phyloP scores from a whole-genome alignment of 1,284 basidiomycete species.

The Mycosarcoma mackinlayi region DNA sequence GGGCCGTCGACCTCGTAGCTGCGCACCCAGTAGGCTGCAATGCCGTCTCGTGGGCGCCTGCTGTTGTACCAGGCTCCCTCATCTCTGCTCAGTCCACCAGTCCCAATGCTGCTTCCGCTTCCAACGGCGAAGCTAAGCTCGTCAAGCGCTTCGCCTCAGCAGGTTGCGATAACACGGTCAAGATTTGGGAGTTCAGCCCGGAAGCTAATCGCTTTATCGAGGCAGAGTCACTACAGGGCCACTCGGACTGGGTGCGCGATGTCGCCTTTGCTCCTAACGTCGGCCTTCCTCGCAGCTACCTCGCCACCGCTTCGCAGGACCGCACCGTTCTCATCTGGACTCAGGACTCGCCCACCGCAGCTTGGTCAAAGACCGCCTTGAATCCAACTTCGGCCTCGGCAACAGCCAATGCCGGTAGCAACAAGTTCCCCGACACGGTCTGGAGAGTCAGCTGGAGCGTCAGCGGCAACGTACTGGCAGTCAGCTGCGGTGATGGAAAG shows the following conservation, averaged over 20 bases:
- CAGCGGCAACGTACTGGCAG: conserved; percentile 93
- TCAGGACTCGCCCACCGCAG: conserved; percentile 79
- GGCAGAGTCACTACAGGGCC: conserved; percentile 69
- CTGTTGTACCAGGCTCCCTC: conserved; percentile 82
- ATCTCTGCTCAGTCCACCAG: conserved; percentile 48
- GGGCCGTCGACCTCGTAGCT: conserved; percentile 93
- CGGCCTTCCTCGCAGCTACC: conserved; percentile 90
- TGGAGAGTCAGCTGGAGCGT: conserved; percentile 98
- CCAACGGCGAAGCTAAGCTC: conserved; percentile 32
- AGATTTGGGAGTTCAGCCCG: conserved; percentile 84
- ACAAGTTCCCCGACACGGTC: conserved; percentile 72
- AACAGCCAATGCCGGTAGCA: conserved; percentile 12
- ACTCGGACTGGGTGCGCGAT: conserved; percentile 97
- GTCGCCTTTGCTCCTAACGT: conserved; percentile 98
- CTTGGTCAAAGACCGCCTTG: conserved; percentile 87
- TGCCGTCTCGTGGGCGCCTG: conserved; percentile 96
- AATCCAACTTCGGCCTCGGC: conserved; percentile 74
- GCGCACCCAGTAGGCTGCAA: conserved; percentile 97
- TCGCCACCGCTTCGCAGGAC: conserved; percentile 92
- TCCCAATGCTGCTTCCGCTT: conserved; percentile 64
- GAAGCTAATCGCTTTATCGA: conserved; percentile 63
- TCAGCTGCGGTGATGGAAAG: conserved; percentile 97
- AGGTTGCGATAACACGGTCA: conserved; percentile 94
- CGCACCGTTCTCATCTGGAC: conserved; percentile 92
- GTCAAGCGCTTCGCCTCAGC: conserved; percentile 81